Percentiles rank a stretch among this genome's conserved stretches.
phyloP scores from a whole-genome alignment of 108 stramenopile species.

The Nitzschia sp. region DNA sequence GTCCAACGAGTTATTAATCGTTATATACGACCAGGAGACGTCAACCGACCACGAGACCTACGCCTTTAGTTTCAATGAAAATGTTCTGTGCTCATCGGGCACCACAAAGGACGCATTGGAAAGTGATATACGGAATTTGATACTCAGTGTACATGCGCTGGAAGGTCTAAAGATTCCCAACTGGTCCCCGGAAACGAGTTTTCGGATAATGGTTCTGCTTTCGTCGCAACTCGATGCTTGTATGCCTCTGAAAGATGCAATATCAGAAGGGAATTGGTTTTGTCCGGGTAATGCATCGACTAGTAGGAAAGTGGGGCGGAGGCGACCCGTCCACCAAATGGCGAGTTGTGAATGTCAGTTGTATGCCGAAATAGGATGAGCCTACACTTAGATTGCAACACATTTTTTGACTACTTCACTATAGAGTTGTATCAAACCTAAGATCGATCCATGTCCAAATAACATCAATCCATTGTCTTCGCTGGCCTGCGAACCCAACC shows the following conservation, averaged over 20 bases:
- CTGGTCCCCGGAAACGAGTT: slow-evolving; percentile 6
- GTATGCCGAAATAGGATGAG: background rate
- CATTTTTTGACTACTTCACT: background rate
- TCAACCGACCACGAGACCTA: slow-evolving; percentile 22
- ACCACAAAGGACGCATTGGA: slow-evolving; percentile 13
- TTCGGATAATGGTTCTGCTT: slow-evolving; percentile 1
- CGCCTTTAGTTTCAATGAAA: slow-evolving; percentile 2
- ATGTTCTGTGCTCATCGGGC: background rate
- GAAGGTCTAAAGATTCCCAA: slow-evolving; percentile 1
- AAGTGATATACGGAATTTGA: slow-evolving; percentile 33
- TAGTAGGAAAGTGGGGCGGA: background rate
- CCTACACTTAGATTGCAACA: background rate
- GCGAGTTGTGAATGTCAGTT: background rate
- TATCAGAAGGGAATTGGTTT: slow-evolving; percentile 12
- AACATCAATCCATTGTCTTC: background rate
- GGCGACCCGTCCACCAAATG: slow-evolving; percentile 13
- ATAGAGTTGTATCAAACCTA: background rate
- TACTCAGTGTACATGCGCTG: slow-evolving; percentile 24
- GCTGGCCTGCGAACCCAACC: slow-evolving; percentile 1
- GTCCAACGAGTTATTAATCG: slow-evolving; percentile 24
- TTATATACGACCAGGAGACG: slow-evolving; percentile 21
- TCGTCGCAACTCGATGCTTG: background rate
- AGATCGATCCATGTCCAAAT: background rate
- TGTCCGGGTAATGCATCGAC: background rate
- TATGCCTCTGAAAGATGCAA: background rate